These are phyloP conservation scores for Rubia peregrina DNA, from an alignment of 305 asterid genomes.

Conservation along the genomic window DNA sequence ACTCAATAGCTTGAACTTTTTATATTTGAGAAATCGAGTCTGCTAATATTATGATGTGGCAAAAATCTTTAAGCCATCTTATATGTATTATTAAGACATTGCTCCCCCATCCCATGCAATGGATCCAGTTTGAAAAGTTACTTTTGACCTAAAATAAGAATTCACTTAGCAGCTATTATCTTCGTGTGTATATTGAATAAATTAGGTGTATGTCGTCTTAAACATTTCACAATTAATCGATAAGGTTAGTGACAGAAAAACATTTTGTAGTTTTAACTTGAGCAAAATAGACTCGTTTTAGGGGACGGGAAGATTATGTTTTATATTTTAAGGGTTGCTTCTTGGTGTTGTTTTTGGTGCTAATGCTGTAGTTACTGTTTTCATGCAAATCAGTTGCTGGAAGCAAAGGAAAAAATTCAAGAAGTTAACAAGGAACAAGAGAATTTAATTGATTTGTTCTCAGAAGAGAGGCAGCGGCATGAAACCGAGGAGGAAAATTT, in stretches of 20 bases:
- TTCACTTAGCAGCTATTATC: neutral
- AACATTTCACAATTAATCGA: neutral
- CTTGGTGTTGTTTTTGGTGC: conserved; percentile 1
- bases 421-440: conserved; percentile 72
- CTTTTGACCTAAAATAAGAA: neutral
- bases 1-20: neutral
- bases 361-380: conserved; percentile 9
- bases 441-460: conserved; percentile 57
- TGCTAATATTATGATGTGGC: neutral
- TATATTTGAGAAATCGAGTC: neutral
- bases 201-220: neutral
- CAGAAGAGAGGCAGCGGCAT: conserved; percentile 90
- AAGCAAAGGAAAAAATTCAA: conserved; percentile 34
- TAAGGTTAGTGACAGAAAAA: neutral
- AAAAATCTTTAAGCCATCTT: neutral
- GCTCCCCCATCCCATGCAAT: neutral
- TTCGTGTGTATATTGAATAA: neutral
- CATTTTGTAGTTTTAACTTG: neutral
- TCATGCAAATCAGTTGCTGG: conserved; percentile 45
- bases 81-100: neutral
- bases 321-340: neutral
- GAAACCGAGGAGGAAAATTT: conserved; percentile 64
- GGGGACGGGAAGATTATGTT: neutral
- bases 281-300: neutral
- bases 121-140: neutral